Evolutionary conservation across 345 rosid species (phyloP), one percentile per base, ranked within the genome.

Genomic region (Alliaria petiolata): DNA sequence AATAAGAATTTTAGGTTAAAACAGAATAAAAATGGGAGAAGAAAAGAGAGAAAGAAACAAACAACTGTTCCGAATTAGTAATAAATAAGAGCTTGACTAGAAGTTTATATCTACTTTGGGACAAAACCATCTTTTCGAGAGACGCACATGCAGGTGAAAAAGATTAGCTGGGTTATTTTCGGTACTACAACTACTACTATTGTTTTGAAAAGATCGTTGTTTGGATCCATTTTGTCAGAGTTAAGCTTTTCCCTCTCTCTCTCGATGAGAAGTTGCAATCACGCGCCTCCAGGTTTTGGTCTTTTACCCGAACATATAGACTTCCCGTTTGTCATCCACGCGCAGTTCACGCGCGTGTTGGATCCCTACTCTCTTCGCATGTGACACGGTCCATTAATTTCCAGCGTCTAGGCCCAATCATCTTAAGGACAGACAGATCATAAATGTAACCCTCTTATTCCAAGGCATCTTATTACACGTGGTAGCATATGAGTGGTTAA

Each of bases 111-210:
- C 42, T 56, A 17, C 16, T 61, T 30, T 14, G 8, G 22, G 38
- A 40, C 50, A 40, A 42, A 42, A 61, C 53, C 20, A 58, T 58
- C 1, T 38, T 2, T 62, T 28, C 49, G 11, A 28, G 40, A 62
- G 67, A n/a, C n/a, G 68, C 51, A 14, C 64, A 62, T 43, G 67
- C 68, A 63, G 67, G 55, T 33, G 68, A 63, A 28, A 28, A 5
- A 31, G 7, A 4, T 17, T 28, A 44, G 43, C 30, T 40, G n/a
- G 44, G 12, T 46, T 57, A 19, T 28, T 51, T 51, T 51, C 17
- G 35, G 57, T 12, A 52, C 2, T n/a, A n/a, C n/a, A n/a, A n/a
- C n/a, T n/a, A n/a, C n/a, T 3, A n/a, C n/a, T n/a, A 20, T 7
- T 22, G 8, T 7, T 44, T 44, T 30, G 16, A 43, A 44, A 58